These are phyloP conservation scores for Raphidocelis subcapitata DNA, from an alignment of 139 green algal genomes.

Conservation along the genomic window DNA sequence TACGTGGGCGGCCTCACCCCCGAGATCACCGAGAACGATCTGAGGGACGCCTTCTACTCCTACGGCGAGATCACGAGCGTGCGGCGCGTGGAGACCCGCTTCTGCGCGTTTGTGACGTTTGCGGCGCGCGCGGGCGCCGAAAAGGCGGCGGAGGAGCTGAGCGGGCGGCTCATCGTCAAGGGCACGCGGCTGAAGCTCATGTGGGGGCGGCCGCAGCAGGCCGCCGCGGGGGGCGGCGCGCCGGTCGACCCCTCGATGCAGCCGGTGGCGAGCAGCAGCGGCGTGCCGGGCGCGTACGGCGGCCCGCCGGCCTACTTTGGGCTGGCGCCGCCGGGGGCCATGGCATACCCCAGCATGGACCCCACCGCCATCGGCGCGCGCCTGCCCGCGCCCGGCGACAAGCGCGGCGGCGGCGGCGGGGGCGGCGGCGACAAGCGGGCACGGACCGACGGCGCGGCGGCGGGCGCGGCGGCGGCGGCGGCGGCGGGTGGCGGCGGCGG, in stretches of 20 bases:
- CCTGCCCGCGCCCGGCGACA: conserved; percentile 27
- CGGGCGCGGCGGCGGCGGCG: not conserved
- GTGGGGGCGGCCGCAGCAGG: conserved; percentile 74
- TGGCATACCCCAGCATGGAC: conserved; percentile 51
- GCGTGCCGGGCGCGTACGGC: not conserved
- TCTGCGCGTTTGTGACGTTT: conserved; percentile 91
- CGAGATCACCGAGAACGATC: conserved; percentile 81
- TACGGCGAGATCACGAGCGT: conserved; percentile 86
- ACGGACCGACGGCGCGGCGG: conserved; percentile 2
- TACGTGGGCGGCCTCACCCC: conserved; percentile 83
- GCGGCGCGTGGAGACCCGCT: conserved; percentile 44
- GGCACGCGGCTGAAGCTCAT: conserved; percentile 79
- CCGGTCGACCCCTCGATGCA: conserved; percentile 29
- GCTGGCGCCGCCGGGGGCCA: conserved; percentile 4
- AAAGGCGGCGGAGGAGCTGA: conserved; percentile 76
- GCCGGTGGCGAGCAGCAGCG: conserved; percentile 24
- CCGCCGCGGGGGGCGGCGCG: not conserved
- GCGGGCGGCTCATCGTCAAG: conserved; percentile 80
- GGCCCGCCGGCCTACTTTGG: conserved; percentile 17
- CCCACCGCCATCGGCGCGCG: conserved; percentile 42
- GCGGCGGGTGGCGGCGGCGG: too few relatives aligned
- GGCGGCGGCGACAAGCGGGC: conserved; percentile 27
- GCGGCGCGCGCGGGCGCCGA: conserved; percentile 74
- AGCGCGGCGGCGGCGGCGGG: conserved; percentile 3
- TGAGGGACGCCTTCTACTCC: conserved; percentile 85